These are phyloP conservation scores for Coelastrella sp. DNA, from an alignment of 139 green algal genomes.

Conservation along the genomic window DNA sequence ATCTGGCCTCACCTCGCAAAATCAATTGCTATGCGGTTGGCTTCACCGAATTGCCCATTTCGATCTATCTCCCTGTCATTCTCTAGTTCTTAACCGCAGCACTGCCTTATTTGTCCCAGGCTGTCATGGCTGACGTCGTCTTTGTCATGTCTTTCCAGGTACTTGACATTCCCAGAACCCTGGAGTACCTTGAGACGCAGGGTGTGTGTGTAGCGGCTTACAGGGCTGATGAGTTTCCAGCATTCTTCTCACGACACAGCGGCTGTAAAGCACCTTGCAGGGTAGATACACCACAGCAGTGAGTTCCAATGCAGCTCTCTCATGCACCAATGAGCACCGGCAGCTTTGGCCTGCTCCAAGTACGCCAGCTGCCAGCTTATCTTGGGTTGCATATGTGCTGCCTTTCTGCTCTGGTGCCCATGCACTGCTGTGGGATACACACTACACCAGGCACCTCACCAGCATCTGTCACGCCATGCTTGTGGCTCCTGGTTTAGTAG, in stretches of 20 bases:
- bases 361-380: neutral
- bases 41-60: neutral
- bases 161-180: conserved; percentile 96
- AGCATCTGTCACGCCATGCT: too few relatives aligned
- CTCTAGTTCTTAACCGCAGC: neutral
- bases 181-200: conserved; percentile 96
- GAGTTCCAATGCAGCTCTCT: conserved; percentile 7
- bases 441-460: too few relatives aligned
- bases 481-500: neutral
- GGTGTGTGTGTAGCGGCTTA: conserved; percentile 92
- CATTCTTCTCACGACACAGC: conserved; percentile 91
- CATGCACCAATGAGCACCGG: neutral
- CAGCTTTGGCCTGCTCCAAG: neutral
- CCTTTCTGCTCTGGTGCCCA: neutral
- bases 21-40: too few relatives aligned
- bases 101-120: neutral
- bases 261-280: conserved; percentile 74
- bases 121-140: neutral
- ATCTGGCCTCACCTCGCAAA: too few relatives aligned
- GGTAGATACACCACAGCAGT: conserved; percentile 73
- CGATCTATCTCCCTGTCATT: neutral
- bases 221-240: conserved; percentile 91
- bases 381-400: neutral
- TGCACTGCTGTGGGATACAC: too few relatives aligned
- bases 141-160: conserved; percentile 50